These are phyloP conservation scores for Lachnellula subtilissima DNA, from an alignment of 2,329 filamentous ascomycete species.

Conservation along the genomic window DNA sequence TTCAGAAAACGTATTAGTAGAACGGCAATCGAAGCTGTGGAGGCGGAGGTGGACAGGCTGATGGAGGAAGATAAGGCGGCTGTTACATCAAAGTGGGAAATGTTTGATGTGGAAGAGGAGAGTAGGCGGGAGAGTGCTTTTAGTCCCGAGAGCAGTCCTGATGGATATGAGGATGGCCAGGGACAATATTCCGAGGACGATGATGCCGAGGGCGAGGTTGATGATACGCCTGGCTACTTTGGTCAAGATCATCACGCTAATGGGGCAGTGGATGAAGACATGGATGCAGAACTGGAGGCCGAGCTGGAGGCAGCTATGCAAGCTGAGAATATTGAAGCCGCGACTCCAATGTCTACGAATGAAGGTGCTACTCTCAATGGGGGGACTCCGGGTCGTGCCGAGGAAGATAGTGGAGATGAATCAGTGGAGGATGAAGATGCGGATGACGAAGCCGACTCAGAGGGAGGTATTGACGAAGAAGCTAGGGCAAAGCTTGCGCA, in stretches of 20 bases:
- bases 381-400: constrained; percentile 21
- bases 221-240: constrained; percentile 34
- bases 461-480: constrained; percentile 46
- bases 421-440: constrained; percentile 43
- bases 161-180: constrained; percentile 31
- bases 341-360: constrained; percentile 30
- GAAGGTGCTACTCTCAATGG: constrained; percentile 23
- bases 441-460: constrained; percentile 39
- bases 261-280: constrained; percentile 32
- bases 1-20: constrained; percentile 53
- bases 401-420: constrained; percentile 35
- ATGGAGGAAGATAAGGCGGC: constrained; percentile 42
- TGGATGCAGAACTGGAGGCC: constrained; percentile 34
- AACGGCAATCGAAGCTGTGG: constrained; percentile 52
- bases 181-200: constrained; percentile 35
- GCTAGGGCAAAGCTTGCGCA: constrained; percentile 43
- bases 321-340: constrained; percentile 31
- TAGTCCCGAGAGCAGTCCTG: constrained; percentile 23
- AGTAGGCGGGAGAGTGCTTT: constrained; percentile 19
- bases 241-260: constrained; percentile 13
- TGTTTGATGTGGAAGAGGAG: constrained; percentile 35
- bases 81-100: constrained; percentile 37
- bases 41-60: constrained; percentile 50
- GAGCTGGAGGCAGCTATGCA: constrained; percentile 29
- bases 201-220: constrained; percentile 35